Percentiles rank a stretch among this genome's conserved stretches.
phyloP scores from a whole-genome alignment of 2,329 filamentous ascomycete genomes.

The Aspergillus japonicus region DNA sequence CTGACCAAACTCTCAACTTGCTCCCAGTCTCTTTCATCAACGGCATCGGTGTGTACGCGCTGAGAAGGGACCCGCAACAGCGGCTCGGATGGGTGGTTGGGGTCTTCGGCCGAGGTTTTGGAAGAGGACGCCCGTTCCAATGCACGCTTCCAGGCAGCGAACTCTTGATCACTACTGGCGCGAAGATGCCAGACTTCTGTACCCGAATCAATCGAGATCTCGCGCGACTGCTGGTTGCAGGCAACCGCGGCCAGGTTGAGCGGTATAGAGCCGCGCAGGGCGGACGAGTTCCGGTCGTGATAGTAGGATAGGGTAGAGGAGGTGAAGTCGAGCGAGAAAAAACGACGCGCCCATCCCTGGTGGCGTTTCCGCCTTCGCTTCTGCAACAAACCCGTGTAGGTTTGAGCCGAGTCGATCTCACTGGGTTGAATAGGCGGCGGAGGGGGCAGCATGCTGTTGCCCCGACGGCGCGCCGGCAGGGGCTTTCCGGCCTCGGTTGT shows the following conservation, averaged over 20 bases:
- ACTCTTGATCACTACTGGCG: slow-evolving; percentile 79
- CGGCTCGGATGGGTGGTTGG: slow-evolving; percentile 28
- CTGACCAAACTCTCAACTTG: slow-evolving; percentile 83
- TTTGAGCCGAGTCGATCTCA: slow-evolving; percentile 45
- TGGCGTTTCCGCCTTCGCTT: slow-evolving; percentile 92
- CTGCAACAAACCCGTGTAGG: slow-evolving; percentile 80
- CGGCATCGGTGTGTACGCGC: slow-evolving; percentile 33
- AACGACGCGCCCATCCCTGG: slow-evolving; percentile 87
- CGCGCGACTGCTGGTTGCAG: slow-evolving; percentile 79
- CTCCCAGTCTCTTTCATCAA: slow-evolving; percentile 81
- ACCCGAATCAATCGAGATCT: slow-evolving; percentile 95
- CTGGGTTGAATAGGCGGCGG: slow-evolving; percentile 26
- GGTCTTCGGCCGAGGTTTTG: slow-evolving; percentile 42
- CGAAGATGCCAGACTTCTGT: slow-evolving; percentile 95
- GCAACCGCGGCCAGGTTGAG: slow-evolving; percentile 87
- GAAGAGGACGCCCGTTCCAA: slow-evolving; percentile 83
- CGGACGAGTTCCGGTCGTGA: slow-evolving; percentile 88
- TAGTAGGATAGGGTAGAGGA: slow-evolving; percentile 96
- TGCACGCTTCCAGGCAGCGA: slow-evolving; percentile 80
- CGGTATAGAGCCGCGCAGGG: slow-evolving; percentile 86
- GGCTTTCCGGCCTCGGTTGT: slow-evolving; percentile 50
- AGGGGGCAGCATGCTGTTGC: slow-evolving; percentile 25
- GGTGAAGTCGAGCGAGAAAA: slow-evolving; percentile 93
- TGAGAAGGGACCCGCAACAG: slow-evolving; percentile 34
- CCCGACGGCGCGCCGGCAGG: slow-evolving; percentile 31